Evolutionary conservation across 164 flowering plant genomes (phyloP).

Genomic region (Nymphaea thermarum): DNA sequence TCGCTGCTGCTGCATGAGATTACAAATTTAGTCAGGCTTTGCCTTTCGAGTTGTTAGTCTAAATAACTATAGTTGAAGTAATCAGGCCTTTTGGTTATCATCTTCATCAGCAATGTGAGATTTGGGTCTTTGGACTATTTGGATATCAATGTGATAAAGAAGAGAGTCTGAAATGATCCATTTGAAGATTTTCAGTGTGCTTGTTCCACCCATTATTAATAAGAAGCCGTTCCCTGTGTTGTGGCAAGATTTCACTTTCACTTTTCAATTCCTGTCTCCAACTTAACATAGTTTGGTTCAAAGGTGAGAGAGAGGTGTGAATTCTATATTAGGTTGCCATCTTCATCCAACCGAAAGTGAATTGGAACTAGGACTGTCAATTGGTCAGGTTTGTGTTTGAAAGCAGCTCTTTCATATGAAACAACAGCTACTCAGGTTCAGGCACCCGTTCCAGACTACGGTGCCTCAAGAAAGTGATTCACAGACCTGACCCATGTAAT

Average conservation of each 20-base stretch:
- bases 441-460: too few relatives aligned
- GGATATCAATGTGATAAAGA: not conserved
- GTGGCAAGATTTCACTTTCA: not conserved
- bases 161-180: not conserved
- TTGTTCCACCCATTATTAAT: not conserved
- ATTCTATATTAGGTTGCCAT: too few relatives aligned
- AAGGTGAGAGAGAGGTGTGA: too few relatives aligned
- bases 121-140: not conserved
- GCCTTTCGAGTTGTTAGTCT: not conserved
- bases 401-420: not conserved
- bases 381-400: not conserved
- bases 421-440: too few relatives aligned
- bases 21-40: not conserved
- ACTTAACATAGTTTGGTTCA: too few relatives aligned
- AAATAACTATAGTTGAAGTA: not conserved
- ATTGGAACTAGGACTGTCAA: not conserved
- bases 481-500: not conserved
- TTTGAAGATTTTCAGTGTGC: not conserved
- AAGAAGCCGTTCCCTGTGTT: too few relatives aligned
- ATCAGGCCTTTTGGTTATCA: not conserved
- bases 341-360: not conserved
- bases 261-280: too few relatives aligned
- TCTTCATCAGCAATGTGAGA: not conserved
- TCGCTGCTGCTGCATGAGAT: constrained; percentile 3
- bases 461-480: not conserved